A percentile compares a stretch with the other conserved stretches of the same genome.
These are phyloP conservation scores for Pulveroboletus sp. DNA, from an alignment of 768 basidiomycete genomes.

Conservation along the genomic window DNA sequence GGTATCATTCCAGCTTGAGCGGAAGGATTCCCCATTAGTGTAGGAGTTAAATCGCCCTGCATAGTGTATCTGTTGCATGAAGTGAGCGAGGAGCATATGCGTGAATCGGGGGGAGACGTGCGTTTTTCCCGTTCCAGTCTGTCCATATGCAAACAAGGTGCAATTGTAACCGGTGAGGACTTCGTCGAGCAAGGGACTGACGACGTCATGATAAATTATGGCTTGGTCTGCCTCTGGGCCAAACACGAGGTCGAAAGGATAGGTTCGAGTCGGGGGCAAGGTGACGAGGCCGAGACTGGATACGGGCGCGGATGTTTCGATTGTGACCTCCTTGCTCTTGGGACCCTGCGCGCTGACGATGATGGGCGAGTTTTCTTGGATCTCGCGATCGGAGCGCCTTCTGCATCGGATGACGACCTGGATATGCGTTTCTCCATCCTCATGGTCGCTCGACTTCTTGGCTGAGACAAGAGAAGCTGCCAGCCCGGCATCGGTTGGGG, in stretches of 20 bases:
- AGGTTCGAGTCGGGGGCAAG: constrained; percentile 76
- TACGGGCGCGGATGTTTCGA: constrained; percentile 69
- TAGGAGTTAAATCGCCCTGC: constrained; percentile 88
- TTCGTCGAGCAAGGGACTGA: constrained; percentile 87
- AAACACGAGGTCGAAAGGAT: constrained; percentile 93
- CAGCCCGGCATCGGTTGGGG: constrained; percentile 21
- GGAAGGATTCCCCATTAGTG: constrained; percentile 84
- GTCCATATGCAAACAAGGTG: constrained; percentile 95
- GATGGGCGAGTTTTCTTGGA: constrained; percentile 81
- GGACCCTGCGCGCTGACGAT: constrained; percentile 79
- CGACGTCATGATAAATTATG: constrained; percentile 90
- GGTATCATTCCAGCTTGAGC: constrained; percentile 94
- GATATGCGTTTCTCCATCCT: constrained; percentile 76
- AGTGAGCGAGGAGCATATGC: constrained; percentile 10
- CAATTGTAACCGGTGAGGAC: constrained; percentile 97
- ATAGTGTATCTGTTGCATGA: constrained; percentile 73
- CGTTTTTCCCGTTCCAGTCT: constrained; percentile 99
- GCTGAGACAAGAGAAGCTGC: constrained; percentile 24
- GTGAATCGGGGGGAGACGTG: constrained; percentile 39
- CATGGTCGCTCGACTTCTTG: constrained; percentile 29
- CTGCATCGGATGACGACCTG: constrained; percentile 91
- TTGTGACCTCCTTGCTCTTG: constrained; percentile 69
- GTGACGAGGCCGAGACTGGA: constrained; percentile 72
- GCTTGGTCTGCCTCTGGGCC: constrained; percentile 96
- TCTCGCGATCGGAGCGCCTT: constrained; percentile 79